A percentile compares a stretch with the other conserved stretches of the same genome.
Conservation (phyloP, 306 rosid genomes). For the Cyamopsis tetragonoloba region DNA sequence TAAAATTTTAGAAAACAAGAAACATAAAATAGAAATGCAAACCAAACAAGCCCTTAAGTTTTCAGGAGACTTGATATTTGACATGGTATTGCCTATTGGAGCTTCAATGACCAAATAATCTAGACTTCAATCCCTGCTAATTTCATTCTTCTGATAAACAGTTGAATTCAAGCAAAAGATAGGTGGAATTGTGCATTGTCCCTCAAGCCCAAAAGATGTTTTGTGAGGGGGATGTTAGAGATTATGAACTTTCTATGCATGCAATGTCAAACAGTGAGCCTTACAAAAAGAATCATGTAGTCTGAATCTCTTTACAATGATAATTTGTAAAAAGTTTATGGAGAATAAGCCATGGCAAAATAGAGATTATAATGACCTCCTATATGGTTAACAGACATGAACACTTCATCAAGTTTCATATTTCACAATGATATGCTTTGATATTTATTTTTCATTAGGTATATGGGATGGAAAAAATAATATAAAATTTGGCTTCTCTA, state of each 20-base stretch:
- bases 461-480: not conserved
- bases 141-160: not conserved
- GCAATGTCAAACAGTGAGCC: not conserved
- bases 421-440: not conserved
- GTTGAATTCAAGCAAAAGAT: not conserved
- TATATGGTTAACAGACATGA: not conserved
- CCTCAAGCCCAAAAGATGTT: not conserved
- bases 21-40: no score
- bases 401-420: not conserved
- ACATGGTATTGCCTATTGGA: not conserved
- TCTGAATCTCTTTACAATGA: not conserved
- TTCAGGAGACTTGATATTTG: not conserved
- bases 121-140: not conserved
- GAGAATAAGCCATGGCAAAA: not conserved
- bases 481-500: no score
- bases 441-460: not conserved
- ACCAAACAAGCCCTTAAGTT: no score
- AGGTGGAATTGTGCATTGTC: not conserved
- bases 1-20: no score
- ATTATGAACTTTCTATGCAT: not conserved
- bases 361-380: not conserved
- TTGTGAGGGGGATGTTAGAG: not conserved
- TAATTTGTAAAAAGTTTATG: not conserved
- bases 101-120: not conserved
- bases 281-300: not conserved